A percentile compares a stretch with the other conserved stretches of the same genome.
These are phyloP conservation scores for Pistacia vera DNA, from an alignment of 345 rosid genomes.

Conservation along the genomic window DNA sequence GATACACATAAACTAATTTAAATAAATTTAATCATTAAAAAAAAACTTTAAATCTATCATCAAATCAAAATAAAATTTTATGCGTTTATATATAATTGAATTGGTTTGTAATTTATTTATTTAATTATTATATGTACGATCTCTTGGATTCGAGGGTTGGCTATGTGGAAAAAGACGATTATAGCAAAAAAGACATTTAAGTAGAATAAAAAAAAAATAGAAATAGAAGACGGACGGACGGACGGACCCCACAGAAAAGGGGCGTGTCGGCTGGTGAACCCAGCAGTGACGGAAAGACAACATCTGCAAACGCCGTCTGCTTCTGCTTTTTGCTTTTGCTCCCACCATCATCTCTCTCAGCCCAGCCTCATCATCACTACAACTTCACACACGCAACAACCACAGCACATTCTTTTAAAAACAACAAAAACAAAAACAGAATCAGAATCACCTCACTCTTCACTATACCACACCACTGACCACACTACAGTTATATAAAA, in stretches of 20 bases:
- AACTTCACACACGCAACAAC: neutral
- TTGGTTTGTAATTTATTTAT: no score
- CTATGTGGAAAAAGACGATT: neutral
- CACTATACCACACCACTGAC: neutral
- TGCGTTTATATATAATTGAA: no score
- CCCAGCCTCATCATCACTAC: neutral
- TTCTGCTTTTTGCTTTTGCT: constrained; percentile 4
- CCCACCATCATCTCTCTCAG: neutral
- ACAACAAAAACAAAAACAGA: neutral
- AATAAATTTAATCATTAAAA: no score
- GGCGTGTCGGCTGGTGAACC: constrained; percentile 29
- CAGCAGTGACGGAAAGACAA: constrained; percentile 28
- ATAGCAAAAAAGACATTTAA: neutral
- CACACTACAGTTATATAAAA: neutral
- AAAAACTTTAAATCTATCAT: no score
- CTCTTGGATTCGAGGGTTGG: no score
- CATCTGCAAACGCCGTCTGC: constrained; percentile 32
- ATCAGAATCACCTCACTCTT: no score
- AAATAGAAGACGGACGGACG: neutral
- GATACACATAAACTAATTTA: no score
- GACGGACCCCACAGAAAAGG: constrained; percentile 30
- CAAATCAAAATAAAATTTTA: no score
- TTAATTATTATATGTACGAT: no score
- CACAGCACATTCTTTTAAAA: neutral
- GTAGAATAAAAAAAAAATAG: no score